A percentile compares a stretch with the other conserved stretches of the same genome.
Conservation (phyloP, 805 yeast genomes). For the Cyberlindnera amylophila region DNA sequence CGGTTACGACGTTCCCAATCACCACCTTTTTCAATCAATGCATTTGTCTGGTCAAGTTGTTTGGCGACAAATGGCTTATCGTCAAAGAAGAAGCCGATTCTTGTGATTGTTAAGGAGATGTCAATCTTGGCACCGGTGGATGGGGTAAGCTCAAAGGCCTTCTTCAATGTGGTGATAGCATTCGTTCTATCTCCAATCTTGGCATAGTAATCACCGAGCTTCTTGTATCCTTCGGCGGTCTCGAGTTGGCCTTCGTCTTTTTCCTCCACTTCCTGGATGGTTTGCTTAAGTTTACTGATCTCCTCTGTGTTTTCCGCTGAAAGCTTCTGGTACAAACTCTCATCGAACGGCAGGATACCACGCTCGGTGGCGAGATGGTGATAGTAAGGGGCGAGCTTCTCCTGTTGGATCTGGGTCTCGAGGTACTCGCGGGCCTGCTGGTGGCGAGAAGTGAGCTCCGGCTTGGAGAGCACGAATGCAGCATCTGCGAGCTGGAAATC, state of each 20-base stretch:
- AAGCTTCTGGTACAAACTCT: slow-evolving; percentile 48
- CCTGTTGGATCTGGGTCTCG: slow-evolving; percentile 48
- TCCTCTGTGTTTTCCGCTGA: slow-evolving; percentile 50
- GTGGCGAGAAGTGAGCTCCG: slow-evolving; percentile 36
- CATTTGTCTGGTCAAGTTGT: slow-evolving; percentile 68
- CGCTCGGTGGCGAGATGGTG: slow-evolving; percentile 54
- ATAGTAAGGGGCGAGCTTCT: slow-evolving; percentile 81
- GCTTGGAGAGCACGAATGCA: slow-evolving; percentile 57
- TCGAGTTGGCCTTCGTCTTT: slow-evolving; percentile 83
- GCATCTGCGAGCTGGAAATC: slow-evolving; percentile 79
- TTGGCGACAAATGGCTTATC: slow-evolving; percentile 68
- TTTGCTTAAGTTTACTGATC: slow-evolving; percentile 42
- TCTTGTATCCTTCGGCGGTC: slow-evolving; percentile 67
- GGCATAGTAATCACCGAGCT: slow-evolving; percentile 86
- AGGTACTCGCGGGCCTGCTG: slow-evolving; percentile 44
- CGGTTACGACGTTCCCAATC: slow-evolving; percentile 99
- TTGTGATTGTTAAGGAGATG: slow-evolving; percentile 70
- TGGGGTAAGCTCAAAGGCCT: slow-evolving; percentile 75
- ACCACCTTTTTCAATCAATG: slow-evolving; percentile 90
- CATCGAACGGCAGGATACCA: slow-evolving; percentile 54
- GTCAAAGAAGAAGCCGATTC: slow-evolving; percentile 86
- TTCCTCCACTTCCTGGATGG: slow-evolving; percentile 47
- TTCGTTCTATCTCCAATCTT: slow-evolving; percentile 75
- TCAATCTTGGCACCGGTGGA: slow-evolving; percentile 91
- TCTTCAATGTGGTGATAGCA: slow-evolving; percentile 62